phyloP scores from a whole-genome alignment of 495 filamentous ascomycete species.

The Rhizodiscina lignyota region DNA sequence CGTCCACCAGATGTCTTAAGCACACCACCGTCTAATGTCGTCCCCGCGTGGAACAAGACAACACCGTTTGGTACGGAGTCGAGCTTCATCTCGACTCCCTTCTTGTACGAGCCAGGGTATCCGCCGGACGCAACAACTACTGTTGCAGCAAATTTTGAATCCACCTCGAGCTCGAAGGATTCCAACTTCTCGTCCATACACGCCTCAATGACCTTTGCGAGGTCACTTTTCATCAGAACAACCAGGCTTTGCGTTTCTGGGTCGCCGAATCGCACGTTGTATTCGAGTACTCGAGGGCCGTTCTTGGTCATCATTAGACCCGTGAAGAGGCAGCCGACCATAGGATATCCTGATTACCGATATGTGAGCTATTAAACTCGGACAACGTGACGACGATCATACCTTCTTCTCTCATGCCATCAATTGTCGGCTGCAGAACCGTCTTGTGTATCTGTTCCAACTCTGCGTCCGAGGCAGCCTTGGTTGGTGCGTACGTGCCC shows the following conservation, averaged over 20 bases:
- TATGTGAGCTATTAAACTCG: not conserved
- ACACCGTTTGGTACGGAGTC: slow-evolving; percentile 33
- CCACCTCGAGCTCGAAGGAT: slow-evolving; percentile 48
- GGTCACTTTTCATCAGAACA: slow-evolving; percentile 71
- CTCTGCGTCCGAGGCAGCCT: slow-evolving; percentile 52
- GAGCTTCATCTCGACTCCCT: slow-evolving; percentile 59
- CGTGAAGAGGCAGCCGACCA: slow-evolving; percentile 81
- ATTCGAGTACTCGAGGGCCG: slow-evolving; percentile 83
- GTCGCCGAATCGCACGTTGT: slow-evolving; percentile 93
- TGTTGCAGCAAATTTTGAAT: slow-evolving; percentile 58
- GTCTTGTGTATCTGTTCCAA: slow-evolving; percentile 64
- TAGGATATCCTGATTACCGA: slow-evolving; percentile 37
- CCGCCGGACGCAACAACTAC: slow-evolving; percentile 88
- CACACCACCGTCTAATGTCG: slow-evolving; percentile 40
- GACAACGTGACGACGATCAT: slow-evolving; percentile 2
- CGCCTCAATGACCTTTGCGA: slow-evolving; percentile 81
- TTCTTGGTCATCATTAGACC: slow-evolving; percentile 86
- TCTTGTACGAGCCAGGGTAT: slow-evolving; percentile 82
- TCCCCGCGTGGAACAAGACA: slow-evolving; percentile 88
- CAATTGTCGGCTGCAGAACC: slow-evolving; percentile 77
- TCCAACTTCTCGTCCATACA: slow-evolving; percentile 64
- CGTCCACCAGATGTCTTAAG: slow-evolving; percentile 70
- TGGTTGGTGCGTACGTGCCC: slow-evolving; percentile 77
- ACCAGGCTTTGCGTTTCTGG: slow-evolving; percentile 91
- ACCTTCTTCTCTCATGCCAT: slow-evolving; percentile 71